These are phyloP conservation scores for Meyerozyma elateridarum DNA, from an alignment of 1,139 yeast genomes.

Conservation along the genomic window DNA sequence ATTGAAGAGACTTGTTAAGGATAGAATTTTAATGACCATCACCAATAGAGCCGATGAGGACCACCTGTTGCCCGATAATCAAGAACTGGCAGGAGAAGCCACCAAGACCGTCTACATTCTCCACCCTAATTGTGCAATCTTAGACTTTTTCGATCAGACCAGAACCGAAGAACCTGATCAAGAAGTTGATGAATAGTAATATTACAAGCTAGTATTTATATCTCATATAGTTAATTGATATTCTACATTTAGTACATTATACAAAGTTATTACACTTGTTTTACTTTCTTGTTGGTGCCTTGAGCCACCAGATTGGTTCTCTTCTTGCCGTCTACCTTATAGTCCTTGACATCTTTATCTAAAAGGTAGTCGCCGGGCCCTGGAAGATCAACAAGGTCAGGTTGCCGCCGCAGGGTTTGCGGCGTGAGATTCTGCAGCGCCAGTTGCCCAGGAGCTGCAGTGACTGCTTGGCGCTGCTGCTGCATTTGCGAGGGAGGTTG, in stretches of 20 bases:
- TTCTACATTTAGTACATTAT: neutral
- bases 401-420: too few species aligned
- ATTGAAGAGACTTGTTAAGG: slow-evolving; percentile 77
- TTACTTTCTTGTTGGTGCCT: neutral
- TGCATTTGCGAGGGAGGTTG: neutral
- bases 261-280: too few species aligned
- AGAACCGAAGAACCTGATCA: slow-evolving; percentile 15
- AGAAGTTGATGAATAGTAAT: slow-evolving; percentile 10
- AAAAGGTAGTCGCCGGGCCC: slow-evolving; percentile 3
- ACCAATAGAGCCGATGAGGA: slow-evolving; percentile 49
- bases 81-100: slow-evolving; percentile 19
- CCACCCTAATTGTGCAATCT: slow-evolving; percentile 86
- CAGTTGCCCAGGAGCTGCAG: neutral
- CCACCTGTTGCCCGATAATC: slow-evolving; percentile 24
- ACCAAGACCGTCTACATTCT: slow-evolving; percentile 51
- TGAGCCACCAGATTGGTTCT: neutral
- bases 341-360: slow-evolving; percentile 2
- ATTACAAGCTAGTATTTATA: neutral
- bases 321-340: neutral
- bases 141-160: slow-evolving; percentile 50
- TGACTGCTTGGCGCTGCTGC: neutral
- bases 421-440: neutral
- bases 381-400: neutral
- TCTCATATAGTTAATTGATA: neutral
- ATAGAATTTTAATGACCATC: slow-evolving; percentile 78